Evolutionary conservation across 208 protist genomes (phyloP).

Genomic region (Leishmania martiniquensis): DNA sequence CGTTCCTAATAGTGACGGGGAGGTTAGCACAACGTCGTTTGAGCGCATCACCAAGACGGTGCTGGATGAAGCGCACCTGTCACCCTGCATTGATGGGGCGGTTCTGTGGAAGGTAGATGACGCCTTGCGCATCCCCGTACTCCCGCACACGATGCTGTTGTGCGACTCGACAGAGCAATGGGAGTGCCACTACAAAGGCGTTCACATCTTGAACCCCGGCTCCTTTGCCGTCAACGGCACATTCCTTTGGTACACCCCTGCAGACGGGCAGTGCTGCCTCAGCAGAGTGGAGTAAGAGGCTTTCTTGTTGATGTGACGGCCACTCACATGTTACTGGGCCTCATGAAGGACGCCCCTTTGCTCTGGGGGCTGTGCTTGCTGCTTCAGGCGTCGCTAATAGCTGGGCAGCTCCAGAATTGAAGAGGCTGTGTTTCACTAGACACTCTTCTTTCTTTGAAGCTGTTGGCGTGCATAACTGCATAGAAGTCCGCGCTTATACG

Average conservation of each 20-base stretch:
- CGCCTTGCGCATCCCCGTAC: conserved; percentile 65
- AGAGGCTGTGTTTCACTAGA: background rate
- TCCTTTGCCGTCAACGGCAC: conserved; percentile 76
- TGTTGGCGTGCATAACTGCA: background rate
- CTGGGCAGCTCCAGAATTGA: too few relatives aligned
- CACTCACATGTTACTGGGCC: background rate
- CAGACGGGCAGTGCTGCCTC: conserved; percentile 83
- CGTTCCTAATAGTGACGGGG: background rate
- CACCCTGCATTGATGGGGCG: conserved; percentile 53
- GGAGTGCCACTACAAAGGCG: conserved; percentile 88
- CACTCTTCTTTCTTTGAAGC: background rate
- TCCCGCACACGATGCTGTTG: conserved; percentile 87
- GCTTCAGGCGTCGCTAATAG: background rate
- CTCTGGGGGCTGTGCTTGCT: background rate
- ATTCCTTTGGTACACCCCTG: conserved; percentile 91
- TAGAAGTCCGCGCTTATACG: background rate
- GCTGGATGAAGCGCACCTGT: conserved; percentile 81
- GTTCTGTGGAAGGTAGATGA: conserved; percentile 83
- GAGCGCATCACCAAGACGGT: conserved; percentile 84
- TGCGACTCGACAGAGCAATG: conserved; percentile 91
- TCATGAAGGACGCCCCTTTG: background rate
- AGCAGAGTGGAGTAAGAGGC: conserved; percentile 59
- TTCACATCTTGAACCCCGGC: conserved; percentile 85
- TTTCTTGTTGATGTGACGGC: background rate
- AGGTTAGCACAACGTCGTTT: conserved; percentile 37